phyloP scores from a whole-genome alignment of 495 filamentous ascomycete genomes.

The Trichoderma orchidacearum region DNA sequence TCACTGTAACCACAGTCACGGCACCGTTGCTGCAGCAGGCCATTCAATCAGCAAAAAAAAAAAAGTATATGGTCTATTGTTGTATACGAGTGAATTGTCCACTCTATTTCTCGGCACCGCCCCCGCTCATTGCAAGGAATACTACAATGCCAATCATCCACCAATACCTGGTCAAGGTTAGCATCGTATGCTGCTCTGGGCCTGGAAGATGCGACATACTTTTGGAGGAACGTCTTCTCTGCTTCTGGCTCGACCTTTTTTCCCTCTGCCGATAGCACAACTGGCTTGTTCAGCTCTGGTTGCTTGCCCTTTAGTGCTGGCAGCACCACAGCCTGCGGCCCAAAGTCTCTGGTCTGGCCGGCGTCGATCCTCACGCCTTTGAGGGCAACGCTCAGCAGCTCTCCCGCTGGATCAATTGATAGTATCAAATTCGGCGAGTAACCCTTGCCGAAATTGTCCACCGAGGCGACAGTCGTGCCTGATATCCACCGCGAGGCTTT shows the following conservation, averaged over 20 bases:
- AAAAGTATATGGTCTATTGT: background rate
- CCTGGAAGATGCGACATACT: conserved; percentile 38
- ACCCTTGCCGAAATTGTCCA: conserved; percentile 38
- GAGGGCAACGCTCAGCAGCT: conserved; percentile 23
- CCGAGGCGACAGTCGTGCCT: conserved; percentile 31
- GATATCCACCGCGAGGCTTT: conserved; percentile 24
- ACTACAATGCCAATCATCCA: conserved; percentile 32
- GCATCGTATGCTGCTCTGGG: conserved; percentile 7
- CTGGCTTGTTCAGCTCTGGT: conserved; percentile 49
- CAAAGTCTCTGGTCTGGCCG: conserved; percentile 40
- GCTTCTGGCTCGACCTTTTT: conserved; percentile 36
- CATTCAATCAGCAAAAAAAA: background rate
- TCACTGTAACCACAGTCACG: no score
- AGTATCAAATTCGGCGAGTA: conserved; percentile 35
- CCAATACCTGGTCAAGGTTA: conserved; percentile 32
- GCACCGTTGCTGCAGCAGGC: background rate
- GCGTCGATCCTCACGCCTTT: conserved; percentile 36
- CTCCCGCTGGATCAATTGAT: conserved; percentile 22
- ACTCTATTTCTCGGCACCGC: conserved; percentile 24
- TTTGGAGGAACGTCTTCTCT: conserved; percentile 61
- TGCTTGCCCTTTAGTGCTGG: conserved; percentile 31
- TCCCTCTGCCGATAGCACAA: conserved; percentile 49
- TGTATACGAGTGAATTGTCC: conserved; percentile 2
- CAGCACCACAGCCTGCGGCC: conserved; percentile 38
- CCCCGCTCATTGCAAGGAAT: conserved; percentile 19